These are phyloP conservation scores for Penicillium sp. DNA, from an alignment of 2,329 filamentous ascomycete species.

Conservation along the genomic window DNA sequence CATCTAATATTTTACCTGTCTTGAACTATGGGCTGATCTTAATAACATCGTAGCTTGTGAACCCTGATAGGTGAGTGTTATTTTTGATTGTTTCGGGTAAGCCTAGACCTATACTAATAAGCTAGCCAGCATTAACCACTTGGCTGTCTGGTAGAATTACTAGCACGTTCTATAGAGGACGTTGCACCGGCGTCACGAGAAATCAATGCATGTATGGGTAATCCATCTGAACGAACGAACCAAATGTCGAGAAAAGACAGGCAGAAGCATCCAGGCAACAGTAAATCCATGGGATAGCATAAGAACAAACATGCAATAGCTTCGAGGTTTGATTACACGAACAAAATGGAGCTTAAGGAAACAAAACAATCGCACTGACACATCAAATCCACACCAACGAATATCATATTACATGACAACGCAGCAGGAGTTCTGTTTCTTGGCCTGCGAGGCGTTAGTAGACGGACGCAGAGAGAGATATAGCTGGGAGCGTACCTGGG, in stretches of 20 bases:
- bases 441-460: constrained; percentile 50
- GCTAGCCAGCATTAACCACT: neutral
- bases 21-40: too few relatives aligned
- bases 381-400: neutral
- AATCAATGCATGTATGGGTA: constrained; percentile 2
- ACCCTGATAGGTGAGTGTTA: too few relatives aligned
- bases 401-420: constrained; percentile 54
- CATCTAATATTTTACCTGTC: too few relatives aligned
- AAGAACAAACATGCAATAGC: constrained; percentile 6
- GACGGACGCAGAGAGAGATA: neutral
- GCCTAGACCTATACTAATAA: neutral
- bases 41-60: too few relatives aligned
- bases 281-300: constrained; percentile 5
- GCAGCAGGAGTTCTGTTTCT: constrained; percentile 78
- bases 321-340: constrained; percentile 15
- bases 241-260: neutral
- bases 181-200: neutral
- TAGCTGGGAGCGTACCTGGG: constrained; percentile 48
- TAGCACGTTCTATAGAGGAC: constrained; percentile 1
- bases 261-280: constrained; percentile 2
- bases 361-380: constrained; percentile 1
- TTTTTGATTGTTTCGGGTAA: too few relatives aligned
- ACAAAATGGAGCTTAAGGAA: constrained; percentile 9
- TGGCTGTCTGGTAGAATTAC: neutral
- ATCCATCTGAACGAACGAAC: constrained; percentile 1